Percentiles rank a stretch among this genome's conserved stretches.
Evolutionary conservation across 345 rosid species (phyloP).

Genomic region (Triadica sebifera): DNA sequence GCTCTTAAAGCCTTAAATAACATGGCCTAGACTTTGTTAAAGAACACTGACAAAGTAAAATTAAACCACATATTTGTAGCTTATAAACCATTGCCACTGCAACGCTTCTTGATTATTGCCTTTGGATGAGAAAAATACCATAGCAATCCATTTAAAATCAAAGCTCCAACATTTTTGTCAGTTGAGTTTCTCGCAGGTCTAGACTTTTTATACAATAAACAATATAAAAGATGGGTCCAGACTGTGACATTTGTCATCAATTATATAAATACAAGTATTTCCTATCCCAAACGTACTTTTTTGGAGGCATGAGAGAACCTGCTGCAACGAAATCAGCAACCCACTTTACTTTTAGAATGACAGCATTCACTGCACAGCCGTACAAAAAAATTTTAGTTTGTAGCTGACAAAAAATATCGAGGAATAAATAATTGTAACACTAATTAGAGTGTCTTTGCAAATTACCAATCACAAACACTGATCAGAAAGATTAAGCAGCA

Average conservation of each 20-base stretch:
- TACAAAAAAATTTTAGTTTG: slow-evolving; percentile 58
- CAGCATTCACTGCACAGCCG: slow-evolving; percentile 55
- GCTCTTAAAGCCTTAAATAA: background rate
- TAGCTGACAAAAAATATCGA: slow-evolving; percentile 31
- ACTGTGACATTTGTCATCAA: no score
- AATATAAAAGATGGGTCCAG: background rate
- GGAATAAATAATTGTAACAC: background rate
- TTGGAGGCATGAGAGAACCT: slow-evolving; percentile 41
- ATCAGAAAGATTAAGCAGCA: background rate
- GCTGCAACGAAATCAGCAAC: slow-evolving; percentile 52
- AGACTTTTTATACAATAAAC: background rate
- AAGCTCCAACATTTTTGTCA: background rate
- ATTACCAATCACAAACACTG: background rate
- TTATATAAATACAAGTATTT: no score
- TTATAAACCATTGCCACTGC: background rate
- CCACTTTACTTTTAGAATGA: slow-evolving; percentile 50
- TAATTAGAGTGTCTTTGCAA: background rate
- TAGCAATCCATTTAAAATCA: background rate
- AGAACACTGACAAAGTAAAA: background rate
- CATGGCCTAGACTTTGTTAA: background rate
- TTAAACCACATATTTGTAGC: background rate
- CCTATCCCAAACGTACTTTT: slow-evolving; percentile 38
- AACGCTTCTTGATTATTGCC: background rate
- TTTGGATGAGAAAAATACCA: background rate
- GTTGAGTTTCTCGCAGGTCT: background rate